phyloP scores from a whole-genome alignment of 1,284 basidiomycete genomes.

The Mycena sp. region DNA sequence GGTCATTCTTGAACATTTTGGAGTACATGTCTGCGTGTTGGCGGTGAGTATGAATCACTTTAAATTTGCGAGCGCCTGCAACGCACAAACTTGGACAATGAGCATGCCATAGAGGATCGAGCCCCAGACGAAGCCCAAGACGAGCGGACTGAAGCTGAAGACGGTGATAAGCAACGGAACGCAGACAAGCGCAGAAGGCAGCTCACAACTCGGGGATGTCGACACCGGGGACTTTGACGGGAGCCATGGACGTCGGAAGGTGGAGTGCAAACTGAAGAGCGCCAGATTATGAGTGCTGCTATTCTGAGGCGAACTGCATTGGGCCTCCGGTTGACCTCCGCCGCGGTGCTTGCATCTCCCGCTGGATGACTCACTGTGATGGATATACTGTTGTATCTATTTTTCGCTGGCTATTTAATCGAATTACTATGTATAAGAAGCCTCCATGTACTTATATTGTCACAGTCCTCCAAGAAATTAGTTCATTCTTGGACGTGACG shows the following conservation, averaged over 20 bases:
- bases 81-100: constrained; percentile 25
- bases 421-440: too few species aligned
- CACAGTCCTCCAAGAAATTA: too few species aligned
- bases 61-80: not conserved
- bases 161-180: not conserved
- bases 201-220: constrained; percentile 4
- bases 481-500: too few species aligned
- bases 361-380: not conserved
- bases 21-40: constrained; percentile 18
- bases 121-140: constrained; percentile 21
- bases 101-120: constrained; percentile 26
- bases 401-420: too few species aligned
- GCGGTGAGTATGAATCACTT: not conserved
- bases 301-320: not conserved
- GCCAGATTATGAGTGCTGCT: not conserved
- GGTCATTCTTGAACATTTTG: constrained; percentile 18
- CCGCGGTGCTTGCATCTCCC: not conserved
- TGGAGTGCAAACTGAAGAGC: not conserved
- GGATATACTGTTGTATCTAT: too few species aligned
- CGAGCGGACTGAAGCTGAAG: constrained; percentile 3
- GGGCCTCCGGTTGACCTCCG: not conserved
- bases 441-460: too few species aligned
- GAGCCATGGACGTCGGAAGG: constrained; percentile 5
- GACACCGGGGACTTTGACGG: constrained; percentile 1
- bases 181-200: not conserved